Evolutionary conservation across 768 basidiomycete species (phyloP).

Genomic region (Boletus eberwhitei): DNA sequence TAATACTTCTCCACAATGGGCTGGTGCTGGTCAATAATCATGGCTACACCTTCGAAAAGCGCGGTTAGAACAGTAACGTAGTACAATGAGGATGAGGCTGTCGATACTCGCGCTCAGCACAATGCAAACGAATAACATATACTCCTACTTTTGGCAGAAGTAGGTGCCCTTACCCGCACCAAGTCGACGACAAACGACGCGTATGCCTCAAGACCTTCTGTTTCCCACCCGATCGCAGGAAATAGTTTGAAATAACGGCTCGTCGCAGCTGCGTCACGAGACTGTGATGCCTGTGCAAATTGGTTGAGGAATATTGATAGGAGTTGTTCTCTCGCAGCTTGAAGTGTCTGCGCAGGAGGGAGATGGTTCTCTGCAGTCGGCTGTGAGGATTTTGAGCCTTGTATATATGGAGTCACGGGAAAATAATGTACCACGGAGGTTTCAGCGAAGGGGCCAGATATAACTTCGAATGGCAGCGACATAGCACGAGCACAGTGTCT

Average conservation of each 20-base stretch:
- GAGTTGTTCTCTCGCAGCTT: slow-evolving; percentile 68
- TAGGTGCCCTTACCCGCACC: slow-evolving; percentile 72
- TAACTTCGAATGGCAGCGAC: slow-evolving; percentile 73
- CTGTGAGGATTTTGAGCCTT: slow-evolving; percentile 38
- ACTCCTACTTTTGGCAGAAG: slow-evolving; percentile 74
- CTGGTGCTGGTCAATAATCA: slow-evolving; percentile 97
- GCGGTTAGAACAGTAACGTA: slow-evolving; percentile 88
- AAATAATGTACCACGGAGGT: slow-evolving; percentile 70
- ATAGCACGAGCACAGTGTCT: slow-evolving; percentile 89
- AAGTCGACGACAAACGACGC: slow-evolving; percentile 90
- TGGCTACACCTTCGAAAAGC: slow-evolving; percentile 91
- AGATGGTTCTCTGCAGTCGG: slow-evolving; percentile 86
- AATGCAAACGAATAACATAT: slow-evolving; percentile 4
- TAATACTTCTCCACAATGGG: slow-evolving; percentile 99
- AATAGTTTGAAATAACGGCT: slow-evolving; percentile 97
- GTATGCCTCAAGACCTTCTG: slow-evolving; percentile 88
- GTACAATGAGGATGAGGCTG: slow-evolving; percentile 90
- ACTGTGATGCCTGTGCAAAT: slow-evolving; percentile 78
- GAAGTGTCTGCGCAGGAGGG: slow-evolving; percentile 81
- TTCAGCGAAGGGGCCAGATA: slow-evolving; percentile 82
- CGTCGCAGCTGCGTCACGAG: slow-evolving; percentile 80
- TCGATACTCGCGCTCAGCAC: slow-evolving; percentile 4
- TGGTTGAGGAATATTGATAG: slow-evolving; percentile 73
- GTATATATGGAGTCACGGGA: background rate
- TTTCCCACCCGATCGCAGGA: slow-evolving; percentile 92